Percentiles rank a stretch among this genome's conserved stretches.
phyloP scores from a whole-genome alignment of 164 flowering plant species.

The Taxillus chinensis region DNA sequence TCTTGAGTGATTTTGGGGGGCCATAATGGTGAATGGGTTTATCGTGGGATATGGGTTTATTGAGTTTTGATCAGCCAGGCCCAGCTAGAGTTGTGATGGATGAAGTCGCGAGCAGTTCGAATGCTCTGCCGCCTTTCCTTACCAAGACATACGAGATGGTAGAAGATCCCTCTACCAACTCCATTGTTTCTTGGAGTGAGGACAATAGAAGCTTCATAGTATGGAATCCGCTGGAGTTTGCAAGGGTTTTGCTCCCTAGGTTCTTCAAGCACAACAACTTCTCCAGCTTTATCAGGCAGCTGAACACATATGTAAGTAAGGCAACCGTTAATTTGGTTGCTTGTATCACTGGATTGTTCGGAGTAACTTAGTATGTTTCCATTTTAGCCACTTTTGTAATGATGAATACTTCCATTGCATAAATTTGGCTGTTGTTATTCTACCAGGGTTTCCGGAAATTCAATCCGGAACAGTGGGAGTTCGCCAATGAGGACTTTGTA shows the following conservation, averaged over 20 bases:
- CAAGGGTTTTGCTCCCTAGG: slow-evolving; percentile 43
- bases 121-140: slow-evolving; percentile 41
- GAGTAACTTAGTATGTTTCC: too few species aligned
- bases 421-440: neutral
- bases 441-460: slow-evolving; percentile 55
- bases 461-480: slow-evolving; percentile 74
- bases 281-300: slow-evolving; percentile 59
- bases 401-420: too few species aligned
- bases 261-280: slow-evolving; percentile 65
- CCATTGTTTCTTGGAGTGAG: slow-evolving; percentile 49
- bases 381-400: too few species aligned
- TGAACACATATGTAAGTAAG: slow-evolving; percentile 67
- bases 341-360: neutral
- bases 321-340: neutral
- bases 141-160: slow-evolving; percentile 55
- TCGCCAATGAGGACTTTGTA: slow-evolving; percentile 60
- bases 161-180: slow-evolving; percentile 36
- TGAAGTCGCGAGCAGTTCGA: slow-evolving; percentile 25
- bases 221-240: slow-evolving; percentile 44
- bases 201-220: slow-evolving; percentile 44
- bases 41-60: neutral
- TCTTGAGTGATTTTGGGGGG: neutral
- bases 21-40: neutral
- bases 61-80: neutral
- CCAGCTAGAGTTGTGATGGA: slow-evolving; percentile 21